Conservation (phyloP, 2,329 filamentous ascomycete genomes). For the Clonostachys solani region DNA sequence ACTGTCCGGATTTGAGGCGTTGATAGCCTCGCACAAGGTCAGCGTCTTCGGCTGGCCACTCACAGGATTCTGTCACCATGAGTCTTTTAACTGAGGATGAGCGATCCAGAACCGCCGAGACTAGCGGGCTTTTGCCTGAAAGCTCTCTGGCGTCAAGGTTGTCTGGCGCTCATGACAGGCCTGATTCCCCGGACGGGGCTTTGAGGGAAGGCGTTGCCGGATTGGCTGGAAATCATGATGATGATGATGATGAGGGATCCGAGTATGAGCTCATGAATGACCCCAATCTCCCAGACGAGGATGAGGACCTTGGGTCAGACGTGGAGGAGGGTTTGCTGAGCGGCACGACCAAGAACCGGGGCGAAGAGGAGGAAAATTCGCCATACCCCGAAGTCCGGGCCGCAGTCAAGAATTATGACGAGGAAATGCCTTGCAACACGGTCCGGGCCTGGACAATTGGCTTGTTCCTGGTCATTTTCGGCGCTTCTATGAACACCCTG, state of each 20-base stretch:
- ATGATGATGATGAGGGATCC: slow-evolving; percentile 39
- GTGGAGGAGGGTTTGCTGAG: slow-evolving; percentile 9
- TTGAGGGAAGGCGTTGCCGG: slow-evolving; percentile 27
- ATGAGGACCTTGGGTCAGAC: slow-evolving; percentile 20
- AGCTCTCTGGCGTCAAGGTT: slow-evolving; percentile 6
- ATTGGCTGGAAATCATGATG: slow-evolving; percentile 30
- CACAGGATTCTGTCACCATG: background rate
- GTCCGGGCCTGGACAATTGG: slow-evolving; percentile 63
- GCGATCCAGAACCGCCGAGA: background rate
- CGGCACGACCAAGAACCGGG: slow-evolving; percentile 19
- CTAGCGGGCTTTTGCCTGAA: background rate
- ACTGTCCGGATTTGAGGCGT: too few relatives aligned
- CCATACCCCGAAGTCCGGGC: slow-evolving; percentile 64
- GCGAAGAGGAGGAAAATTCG: slow-evolving; percentile 48
- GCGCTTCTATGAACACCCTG: slow-evolving; percentile 58
- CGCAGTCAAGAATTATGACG: slow-evolving; percentile 60
- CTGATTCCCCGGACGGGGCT: slow-evolving; percentile 12
- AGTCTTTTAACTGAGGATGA: background rate
- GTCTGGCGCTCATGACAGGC: slow-evolving; percentile 17
- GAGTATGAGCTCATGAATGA: slow-evolving; percentile 55
- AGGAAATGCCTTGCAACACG: slow-evolving; percentile 62
- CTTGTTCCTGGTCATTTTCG: slow-evolving; percentile 47
- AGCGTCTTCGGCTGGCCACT: too few relatives aligned
- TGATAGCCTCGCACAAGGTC: too few relatives aligned
- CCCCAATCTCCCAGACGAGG: slow-evolving; percentile 39